phyloP scores from a whole-genome alignment of 495 filamentous ascomycete genomes.

The Podospora pseudocomata region DNA sequence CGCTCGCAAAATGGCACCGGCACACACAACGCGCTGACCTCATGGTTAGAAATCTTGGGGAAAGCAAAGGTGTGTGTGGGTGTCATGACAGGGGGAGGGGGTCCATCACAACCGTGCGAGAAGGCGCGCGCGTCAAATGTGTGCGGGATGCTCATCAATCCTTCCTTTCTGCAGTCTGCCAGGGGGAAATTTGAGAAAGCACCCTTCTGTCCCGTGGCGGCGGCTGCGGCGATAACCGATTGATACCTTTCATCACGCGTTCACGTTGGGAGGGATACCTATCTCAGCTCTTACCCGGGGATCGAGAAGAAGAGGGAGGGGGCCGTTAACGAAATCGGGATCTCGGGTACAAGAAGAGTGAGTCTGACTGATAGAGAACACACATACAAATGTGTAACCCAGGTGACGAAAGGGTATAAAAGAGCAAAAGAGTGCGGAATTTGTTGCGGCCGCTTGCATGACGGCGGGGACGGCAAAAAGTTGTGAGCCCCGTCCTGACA shows the following conservation, averaged over 20 bases:
- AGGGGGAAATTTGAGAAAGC: not conserved
- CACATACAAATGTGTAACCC: too few species aligned
- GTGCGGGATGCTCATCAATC: not conserved
- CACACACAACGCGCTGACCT: not conserved
- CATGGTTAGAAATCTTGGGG: not conserved
- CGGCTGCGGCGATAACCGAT: not conserved
- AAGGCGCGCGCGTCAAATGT: not conserved
- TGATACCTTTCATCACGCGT: not conserved
- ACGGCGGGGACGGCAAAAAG: not conserved
- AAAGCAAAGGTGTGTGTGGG: not conserved
- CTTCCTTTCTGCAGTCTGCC: not conserved
- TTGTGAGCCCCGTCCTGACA: conserved; percentile 1
- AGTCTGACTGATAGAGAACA: too few species aligned
- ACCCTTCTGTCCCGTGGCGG: not conserved
- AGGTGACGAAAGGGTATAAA: too few species aligned
- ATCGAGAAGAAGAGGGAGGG: not conserved
- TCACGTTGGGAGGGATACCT: not conserved
- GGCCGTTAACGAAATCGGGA: too few species aligned
- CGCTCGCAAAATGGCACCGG: not conserved
- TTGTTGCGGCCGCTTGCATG: conserved; percentile 1
- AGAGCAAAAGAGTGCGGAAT: not conserved
- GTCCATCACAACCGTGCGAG: not conserved
- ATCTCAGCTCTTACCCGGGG: not conserved
- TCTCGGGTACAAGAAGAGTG: too few species aligned
- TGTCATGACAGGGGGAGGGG: not conserved